Evolutionary conservation across 2,329 filamentous ascomycete species (phyloP).

Genomic region (Arthrobotrys sinensis): DNA sequence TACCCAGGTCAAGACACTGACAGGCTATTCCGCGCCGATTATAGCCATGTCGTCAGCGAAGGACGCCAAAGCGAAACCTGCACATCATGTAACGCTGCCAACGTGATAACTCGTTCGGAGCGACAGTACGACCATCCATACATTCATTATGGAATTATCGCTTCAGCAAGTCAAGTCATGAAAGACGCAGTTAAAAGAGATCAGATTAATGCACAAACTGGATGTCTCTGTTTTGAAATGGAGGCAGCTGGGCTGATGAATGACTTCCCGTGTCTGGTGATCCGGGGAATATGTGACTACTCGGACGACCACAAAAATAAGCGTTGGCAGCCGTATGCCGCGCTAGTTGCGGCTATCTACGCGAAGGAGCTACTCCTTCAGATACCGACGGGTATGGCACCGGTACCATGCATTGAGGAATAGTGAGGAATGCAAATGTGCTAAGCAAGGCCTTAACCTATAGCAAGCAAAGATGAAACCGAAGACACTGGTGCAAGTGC

Average conservation of each 20-base stretch:
- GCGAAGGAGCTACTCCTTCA: constrained; percentile 2
- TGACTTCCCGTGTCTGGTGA: neutral
- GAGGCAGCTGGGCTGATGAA: too few relatives aligned
- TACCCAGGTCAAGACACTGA: constrained; percentile 11
- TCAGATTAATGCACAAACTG: neutral
- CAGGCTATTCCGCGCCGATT: constrained; percentile 2
- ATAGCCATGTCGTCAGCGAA: constrained; percentile 8
- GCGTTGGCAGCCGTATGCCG: constrained; percentile 27
- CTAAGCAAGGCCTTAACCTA: neutral
- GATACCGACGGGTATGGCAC: neutral
- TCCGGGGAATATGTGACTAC: constrained; percentile 34
- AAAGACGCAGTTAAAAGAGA: constrained; percentile 40
- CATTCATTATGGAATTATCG: constrained; percentile 18
- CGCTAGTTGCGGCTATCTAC: too few relatives aligned
- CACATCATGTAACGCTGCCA: neutral
- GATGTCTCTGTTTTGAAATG: constrained; percentile 37
- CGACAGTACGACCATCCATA: constrained; percentile 6
- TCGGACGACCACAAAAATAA: constrained; percentile 27
- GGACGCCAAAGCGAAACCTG: neutral
- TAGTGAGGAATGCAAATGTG: too few relatives aligned
- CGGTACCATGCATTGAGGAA: too few relatives aligned
- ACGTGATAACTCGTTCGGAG: neutral
- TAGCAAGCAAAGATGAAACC: neutral
- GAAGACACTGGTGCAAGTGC: neutral
- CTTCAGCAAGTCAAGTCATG: constrained; percentile 30